These are phyloP conservation scores for Lyophyllum atratum DNA, from an alignment of 768 basidiomycete genomes.

Conservation along the genomic window DNA sequence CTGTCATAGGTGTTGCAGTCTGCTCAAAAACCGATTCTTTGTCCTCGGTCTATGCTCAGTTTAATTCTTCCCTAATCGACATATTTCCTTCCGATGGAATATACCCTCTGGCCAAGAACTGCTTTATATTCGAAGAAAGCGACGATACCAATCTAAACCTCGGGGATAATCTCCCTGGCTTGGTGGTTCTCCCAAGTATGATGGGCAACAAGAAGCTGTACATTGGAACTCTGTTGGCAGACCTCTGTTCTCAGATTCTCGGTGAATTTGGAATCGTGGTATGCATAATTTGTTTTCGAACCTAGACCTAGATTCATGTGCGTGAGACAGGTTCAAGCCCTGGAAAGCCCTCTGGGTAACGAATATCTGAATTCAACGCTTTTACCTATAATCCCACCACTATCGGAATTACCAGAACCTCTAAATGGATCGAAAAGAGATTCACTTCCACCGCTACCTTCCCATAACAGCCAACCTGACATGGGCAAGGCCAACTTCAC, in stretches of 20 bases:
- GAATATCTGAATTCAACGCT: constrained; percentile 77
- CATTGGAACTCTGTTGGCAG: constrained; percentile 85
- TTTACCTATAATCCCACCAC: constrained; percentile 62
- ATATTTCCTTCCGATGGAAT: constrained; percentile 67
- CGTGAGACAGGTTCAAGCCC: constrained; percentile 58
- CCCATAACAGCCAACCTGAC: constrained; percentile 61
- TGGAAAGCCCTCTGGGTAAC: constrained; percentile 85
- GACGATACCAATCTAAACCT: constrained; percentile 58
- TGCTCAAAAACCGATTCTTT: constrained; percentile 58
- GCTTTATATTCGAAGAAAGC: constrained; percentile 85
- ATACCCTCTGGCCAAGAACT: constrained; percentile 79
- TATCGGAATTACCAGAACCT: constrained; percentile 60
- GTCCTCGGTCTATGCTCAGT: constrained; percentile 59
- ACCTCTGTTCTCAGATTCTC: constrained; percentile 85
- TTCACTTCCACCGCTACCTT: constrained; percentile 45
- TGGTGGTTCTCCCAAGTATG: constrained; percentile 79
- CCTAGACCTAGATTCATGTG: constrained; percentile 4
- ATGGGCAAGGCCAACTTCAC: constrained; percentile 39
- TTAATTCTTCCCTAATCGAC: constrained; percentile 63
- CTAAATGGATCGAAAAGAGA: constrained; percentile 50
- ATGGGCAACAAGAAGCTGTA: constrained; percentile 90
- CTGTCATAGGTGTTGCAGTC: constrained; percentile 84
- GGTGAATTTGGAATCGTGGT: constrained; percentile 87
- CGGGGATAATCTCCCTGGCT: constrained; percentile 56
- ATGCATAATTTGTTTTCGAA: constrained; percentile 27